Evolutionary conservation across 768 basidiomycete genomes (phyloP), one percentile per base, ranked within the genome.

Genomic region (Rhodocollybia butyracea): DNA sequence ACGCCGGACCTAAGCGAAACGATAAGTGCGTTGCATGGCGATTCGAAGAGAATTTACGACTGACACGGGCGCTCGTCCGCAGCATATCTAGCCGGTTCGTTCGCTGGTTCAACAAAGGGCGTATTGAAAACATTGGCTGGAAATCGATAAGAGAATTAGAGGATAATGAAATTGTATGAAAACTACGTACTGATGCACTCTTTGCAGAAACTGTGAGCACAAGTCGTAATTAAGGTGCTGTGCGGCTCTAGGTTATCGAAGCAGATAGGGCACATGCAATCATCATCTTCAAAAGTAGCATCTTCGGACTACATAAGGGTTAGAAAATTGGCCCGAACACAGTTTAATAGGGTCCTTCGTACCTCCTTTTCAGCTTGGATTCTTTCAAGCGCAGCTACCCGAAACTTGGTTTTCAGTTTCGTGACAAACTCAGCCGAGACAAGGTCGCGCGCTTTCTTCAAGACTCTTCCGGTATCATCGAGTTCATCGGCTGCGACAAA

Each of bases 201-300:
- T 6, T 73, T 71, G 64, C 88, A 89, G 67, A 86, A 89, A 1
- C 76, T 67, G 26, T 89, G 88, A 1, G 66, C 65, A 61, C 89
- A 91, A 0, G 73, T 60, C 0, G 86, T 87, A 38, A 89, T 64
- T 19, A 83, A 70, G 15, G 83, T 71, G 51, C 82, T 74, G 1
- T 73, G n/a, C n/a, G n/a, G n/a, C n/a, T n/a, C 77, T 62, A 81
- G 72, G 3, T 68, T 46, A 54, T 89, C 88, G 56, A 79, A 80
- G 64, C 88, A 89, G 53, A 91, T 80, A 0, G 85, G 77, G 60
- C 89, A 40, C n/a, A 13, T 40, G 15, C 39, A 91, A 54, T 85
- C 83, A 40, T 84, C 82, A 10, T 76, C 73, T 22, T 81, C 78
- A 1, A 74, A 72, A 13, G 73, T 73, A 7, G 77, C 76, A 58